phyloP scores from a whole-genome alignment of 768 basidiomycete genomes.

The Serendipita sp. region DNA sequence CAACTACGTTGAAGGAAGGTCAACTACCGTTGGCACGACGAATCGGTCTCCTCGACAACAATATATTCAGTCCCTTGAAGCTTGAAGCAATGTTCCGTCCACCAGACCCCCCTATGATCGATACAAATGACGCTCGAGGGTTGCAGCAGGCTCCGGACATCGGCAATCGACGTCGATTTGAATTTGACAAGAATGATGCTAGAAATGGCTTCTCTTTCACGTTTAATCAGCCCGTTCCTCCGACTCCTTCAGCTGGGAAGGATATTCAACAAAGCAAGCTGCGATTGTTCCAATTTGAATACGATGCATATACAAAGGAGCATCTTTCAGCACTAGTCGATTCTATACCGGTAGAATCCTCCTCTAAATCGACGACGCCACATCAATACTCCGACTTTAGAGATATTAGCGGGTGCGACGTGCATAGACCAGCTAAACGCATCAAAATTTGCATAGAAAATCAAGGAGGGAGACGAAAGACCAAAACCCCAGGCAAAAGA shows the following conservation, averaged over 20 bases:
- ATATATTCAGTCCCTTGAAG: constrained; percentile 76
- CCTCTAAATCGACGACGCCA: neutral
- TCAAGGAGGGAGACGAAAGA: constrained; percentile 31
- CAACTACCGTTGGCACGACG: constrained; percentile 48
- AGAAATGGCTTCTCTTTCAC: constrained; percentile 52
- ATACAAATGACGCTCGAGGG: constrained; percentile 1
- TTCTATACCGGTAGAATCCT: constrained; percentile 50
- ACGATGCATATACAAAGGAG: constrained; percentile 91
- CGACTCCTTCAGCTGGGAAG: constrained; percentile 11
- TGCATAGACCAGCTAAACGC: constrained; percentile 31
- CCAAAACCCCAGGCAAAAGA: constrained; percentile 29
- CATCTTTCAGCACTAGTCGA: constrained; percentile 90
- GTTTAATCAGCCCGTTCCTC: constrained; percentile 45
- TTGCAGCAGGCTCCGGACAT: constrained; percentile 9
- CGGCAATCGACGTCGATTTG: constrained; percentile 23
- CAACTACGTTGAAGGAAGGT: constrained; percentile 30
- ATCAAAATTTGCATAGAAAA: constrained; percentile 57
- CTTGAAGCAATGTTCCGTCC: constrained; percentile 90
- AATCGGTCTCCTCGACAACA: constrained; percentile 30
- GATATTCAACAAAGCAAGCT: constrained; percentile 29
- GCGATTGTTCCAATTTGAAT: constrained; percentile 81
- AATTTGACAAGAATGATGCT: constrained; percentile 15
- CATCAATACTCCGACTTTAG: constrained; percentile 44
- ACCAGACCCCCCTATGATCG: constrained; percentile 32
- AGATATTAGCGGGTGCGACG: neutral